A percentile compares a stretch with the other conserved stretches of the same genome.
These are phyloP conservation scores for Ettlia oleoabundans DNA, from an alignment of 139 green algal genomes.

Conservation along the genomic window DNA sequence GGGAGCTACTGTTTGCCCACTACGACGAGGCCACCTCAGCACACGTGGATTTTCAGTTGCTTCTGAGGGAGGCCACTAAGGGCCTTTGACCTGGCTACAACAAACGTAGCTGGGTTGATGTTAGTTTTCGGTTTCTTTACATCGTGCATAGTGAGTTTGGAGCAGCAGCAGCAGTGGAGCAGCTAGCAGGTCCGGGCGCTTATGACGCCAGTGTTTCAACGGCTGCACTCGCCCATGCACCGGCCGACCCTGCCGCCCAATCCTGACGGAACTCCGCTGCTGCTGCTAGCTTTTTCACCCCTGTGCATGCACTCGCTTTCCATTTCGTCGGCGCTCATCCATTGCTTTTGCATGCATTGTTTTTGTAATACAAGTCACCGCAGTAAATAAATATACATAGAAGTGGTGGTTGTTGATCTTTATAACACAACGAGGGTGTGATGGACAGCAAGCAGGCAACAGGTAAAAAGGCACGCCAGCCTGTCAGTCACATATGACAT, in stretches of 20 bases:
- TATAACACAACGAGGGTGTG: too few species aligned
- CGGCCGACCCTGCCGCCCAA: background rate
- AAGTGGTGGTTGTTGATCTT: too few species aligned
- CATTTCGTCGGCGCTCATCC: too few species aligned
- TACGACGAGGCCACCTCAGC: slow-evolving; percentile 74
- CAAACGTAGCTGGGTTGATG: background rate
- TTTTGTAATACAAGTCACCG: too few species aligned
- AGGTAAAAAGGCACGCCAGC: too few species aligned
- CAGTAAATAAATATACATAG: too few species aligned
- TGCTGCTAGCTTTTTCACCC: background rate
- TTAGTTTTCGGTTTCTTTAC: too few species aligned
- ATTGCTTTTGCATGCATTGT: too few species aligned
- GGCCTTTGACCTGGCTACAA: background rate
- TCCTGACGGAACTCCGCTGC: background rate
- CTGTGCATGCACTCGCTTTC: background rate
- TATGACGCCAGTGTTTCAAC: slow-evolving; percentile 22
- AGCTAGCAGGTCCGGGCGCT: background rate
- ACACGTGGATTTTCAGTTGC: slow-evolving; percentile 66
- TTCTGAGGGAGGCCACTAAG: slow-evolving; percentile 46
- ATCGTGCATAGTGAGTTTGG: background rate
- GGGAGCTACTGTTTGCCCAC: slow-evolving; percentile 60
- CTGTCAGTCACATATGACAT: too few species aligned
- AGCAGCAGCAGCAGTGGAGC: background rate
- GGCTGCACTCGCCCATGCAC: background rate
- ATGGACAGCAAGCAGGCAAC: too few species aligned